A percentile compares a stretch with the other conserved stretches of the same genome.
These are phyloP conservation scores for Hypoxylon lienhwacheense DNA, from an alignment of 495 filamentous ascomycete species.

Conservation along the genomic window DNA sequence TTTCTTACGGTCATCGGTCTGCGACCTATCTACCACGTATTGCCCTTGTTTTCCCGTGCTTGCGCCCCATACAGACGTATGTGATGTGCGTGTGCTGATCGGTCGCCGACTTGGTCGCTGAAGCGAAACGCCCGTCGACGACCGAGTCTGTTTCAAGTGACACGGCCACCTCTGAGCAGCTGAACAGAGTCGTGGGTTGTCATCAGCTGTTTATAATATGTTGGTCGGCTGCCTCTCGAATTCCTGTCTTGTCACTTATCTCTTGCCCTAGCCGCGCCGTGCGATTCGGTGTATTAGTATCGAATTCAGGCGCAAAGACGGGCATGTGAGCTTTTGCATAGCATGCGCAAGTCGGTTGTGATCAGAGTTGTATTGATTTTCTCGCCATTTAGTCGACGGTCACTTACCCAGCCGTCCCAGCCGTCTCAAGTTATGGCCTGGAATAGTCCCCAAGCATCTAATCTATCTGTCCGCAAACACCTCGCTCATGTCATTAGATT, in stretches of 20 bases:
- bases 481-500: conserved; percentile 29
- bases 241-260: conserved; percentile 3
- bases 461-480: conserved; percentile 36
- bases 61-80: conserved; percentile 5
- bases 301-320: conserved; percentile 2
- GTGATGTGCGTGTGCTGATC: conserved; percentile 1
- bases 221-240: conserved; percentile 18
- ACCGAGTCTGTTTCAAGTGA: conserved; percentile 24
- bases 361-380: conserved; percentile 12
- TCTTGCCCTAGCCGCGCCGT: neutral
- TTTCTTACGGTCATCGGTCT: conserved; percentile 20
- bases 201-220: conserved; percentile 24
- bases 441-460: conserved; percentile 21
- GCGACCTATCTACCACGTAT: conserved; percentile 8
- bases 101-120: conserved; percentile 17
- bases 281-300: conserved; percentile 3
- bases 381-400: conserved; percentile 12
- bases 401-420: conserved; percentile 1
- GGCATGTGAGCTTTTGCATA: conserved; percentile 5
- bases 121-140: conserved; percentile 27
- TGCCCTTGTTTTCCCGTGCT: neutral
- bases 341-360: conserved; percentile 8
- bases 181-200: conserved; percentile 9
- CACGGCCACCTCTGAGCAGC: conserved; percentile 25
- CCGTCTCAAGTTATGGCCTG: conserved; percentile 4